phyloP scores from a whole-genome alignment of 345 rosid genomes.

The Sonneratia caseolaris region DNA sequence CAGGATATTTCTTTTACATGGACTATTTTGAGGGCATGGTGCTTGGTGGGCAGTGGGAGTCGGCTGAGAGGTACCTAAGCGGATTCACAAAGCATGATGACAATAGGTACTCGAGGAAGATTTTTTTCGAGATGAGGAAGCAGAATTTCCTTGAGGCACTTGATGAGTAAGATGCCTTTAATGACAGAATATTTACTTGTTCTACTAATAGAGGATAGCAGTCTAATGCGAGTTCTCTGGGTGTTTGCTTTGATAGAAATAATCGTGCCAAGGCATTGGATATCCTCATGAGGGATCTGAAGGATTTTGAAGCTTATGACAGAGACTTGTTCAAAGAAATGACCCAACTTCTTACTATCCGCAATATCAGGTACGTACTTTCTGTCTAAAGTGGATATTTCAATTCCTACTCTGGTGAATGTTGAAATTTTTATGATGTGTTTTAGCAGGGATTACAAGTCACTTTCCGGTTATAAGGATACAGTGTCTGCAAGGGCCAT shows the following conservation, averaged over 20 bases:
- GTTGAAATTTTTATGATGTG: neutral
- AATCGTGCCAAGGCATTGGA: conserved; percentile 26
- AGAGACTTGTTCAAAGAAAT: conserved; percentile 24
- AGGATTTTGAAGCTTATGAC: conserved; percentile 17
- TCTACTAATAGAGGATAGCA: neutral
- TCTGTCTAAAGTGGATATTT: neutral
- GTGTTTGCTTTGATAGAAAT: conserved; percentile 9
- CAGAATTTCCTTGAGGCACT: conserved; percentile 47
- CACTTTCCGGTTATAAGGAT: conserved; percentile 31
- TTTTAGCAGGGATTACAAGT: conserved; percentile 31
- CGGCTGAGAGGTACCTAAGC: conserved; percentile 54
- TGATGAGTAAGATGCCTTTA: conserved; percentile 26
- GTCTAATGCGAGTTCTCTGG: neutral
- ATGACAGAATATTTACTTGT: neutral
- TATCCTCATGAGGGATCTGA: conserved; percentile 29
- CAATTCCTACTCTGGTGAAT: neutral
- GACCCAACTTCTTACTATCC: conserved; percentile 27
- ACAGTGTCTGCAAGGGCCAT: conserved; percentile 24
- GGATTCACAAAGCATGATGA: conserved; percentile 44
- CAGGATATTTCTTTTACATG: conserved; percentile 26
- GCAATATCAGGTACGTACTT: conserved; percentile 22
- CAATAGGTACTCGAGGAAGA: conserved; percentile 44
- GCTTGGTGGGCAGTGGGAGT: conserved; percentile 34
- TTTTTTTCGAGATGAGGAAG: conserved; percentile 59
- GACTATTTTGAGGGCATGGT: conserved; percentile 26